Conservation (phyloP, 2,329 filamentous ascomycete species). For the Phoma sp. region DNA sequence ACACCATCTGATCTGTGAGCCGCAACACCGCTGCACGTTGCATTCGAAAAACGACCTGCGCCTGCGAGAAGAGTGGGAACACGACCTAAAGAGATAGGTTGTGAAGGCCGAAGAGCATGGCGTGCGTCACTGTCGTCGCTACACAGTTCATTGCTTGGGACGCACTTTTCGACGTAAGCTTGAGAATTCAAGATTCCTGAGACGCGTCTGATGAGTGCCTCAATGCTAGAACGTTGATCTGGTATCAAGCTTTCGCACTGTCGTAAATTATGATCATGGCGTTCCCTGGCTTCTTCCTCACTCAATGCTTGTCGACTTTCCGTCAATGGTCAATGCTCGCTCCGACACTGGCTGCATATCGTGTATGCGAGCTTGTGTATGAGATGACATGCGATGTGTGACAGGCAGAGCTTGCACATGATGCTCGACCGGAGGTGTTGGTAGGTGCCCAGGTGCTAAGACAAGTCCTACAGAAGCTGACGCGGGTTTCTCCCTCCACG, state of each 20-base stretch:
- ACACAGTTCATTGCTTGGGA: not conserved
- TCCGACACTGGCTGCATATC: not conserved
- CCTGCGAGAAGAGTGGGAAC: not conserved
- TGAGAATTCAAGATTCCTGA: constrained; percentile 3
- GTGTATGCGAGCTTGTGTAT: too few relatives aligned
- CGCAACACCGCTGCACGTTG: not conserved
- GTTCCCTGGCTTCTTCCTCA: not conserved
- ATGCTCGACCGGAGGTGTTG: constrained; percentile 2
- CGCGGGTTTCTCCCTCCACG: not conserved
- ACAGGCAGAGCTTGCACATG: not conserved
- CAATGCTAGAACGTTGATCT: constrained; percentile 19
- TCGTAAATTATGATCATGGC: too few relatives aligned
- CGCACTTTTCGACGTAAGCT: not conserved
- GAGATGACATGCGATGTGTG: not conserved
- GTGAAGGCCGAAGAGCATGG: not conserved
- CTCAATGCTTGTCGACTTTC: not conserved
- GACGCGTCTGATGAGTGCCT: constrained; percentile 10
- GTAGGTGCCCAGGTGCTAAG: constrained; percentile 13
- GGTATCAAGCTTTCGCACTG: not conserved
- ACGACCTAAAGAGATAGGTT: not conserved
- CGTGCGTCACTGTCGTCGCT: not conserved
- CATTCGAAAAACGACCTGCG: not conserved
- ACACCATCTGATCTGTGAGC: not conserved
- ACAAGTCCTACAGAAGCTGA: constrained; percentile 1
- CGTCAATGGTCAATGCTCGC: not conserved